Conservation (phyloP, 1,139 yeast genomes). For the Yamadazyma conglobata region DNA sequence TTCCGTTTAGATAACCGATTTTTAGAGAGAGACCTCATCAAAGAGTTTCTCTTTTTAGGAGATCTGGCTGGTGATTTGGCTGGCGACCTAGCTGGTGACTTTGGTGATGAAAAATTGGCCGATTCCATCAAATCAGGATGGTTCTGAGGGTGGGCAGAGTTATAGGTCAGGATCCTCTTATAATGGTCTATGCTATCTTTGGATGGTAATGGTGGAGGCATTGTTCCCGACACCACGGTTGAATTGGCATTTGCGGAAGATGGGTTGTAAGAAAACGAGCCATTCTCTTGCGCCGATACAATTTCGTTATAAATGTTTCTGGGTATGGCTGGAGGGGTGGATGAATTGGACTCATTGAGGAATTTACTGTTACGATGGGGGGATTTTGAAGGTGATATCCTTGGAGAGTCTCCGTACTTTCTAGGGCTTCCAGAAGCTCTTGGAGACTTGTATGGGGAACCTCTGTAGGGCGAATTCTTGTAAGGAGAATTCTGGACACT, state of each 20-base stretch:
- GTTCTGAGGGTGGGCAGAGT: slow-evolving; percentile 8
- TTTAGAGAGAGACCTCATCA: slow-evolving; percentile 29
- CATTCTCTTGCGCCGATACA: slow-evolving; percentile 36
- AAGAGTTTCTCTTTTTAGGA: slow-evolving; percentile 29
- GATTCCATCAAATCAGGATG: slow-evolving; percentile 25
- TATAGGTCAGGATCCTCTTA: slow-evolving; percentile 15
- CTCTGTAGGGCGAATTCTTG: slow-evolving; percentile 20
- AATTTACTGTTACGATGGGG: slow-evolving; percentile 6
- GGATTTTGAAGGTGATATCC: slow-evolving; percentile 20
- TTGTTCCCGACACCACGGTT: slow-evolving; percentile 17
- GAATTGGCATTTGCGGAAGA: neutral
- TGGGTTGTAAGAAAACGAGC: slow-evolving; percentile 7
- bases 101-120: slow-evolving; percentile 23
- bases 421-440: slow-evolving; percentile 20
- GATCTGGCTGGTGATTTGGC: slow-evolving; percentile 9
- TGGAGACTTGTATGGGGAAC: slow-evolving; percentile 24
- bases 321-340: slow-evolving; percentile 35
- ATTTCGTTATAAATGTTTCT: slow-evolving; percentile 48
- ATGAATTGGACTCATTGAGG: slow-evolving; percentile 3
- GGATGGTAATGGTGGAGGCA: slow-evolving; percentile 43
- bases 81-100: slow-evolving; percentile 6
- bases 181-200: slow-evolving; percentile 29
- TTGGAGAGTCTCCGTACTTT: slow-evolving; percentile 19
- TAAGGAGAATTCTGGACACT: slow-evolving; percentile 34
- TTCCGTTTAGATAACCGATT: slow-evolving; percentile 37